A percentile compares a stretch with the other conserved stretches of the same genome.
phyloP scores from a whole-genome alignment of 495 filamentous ascomycete species.

The Aspergillus coremiiformis region DNA sequence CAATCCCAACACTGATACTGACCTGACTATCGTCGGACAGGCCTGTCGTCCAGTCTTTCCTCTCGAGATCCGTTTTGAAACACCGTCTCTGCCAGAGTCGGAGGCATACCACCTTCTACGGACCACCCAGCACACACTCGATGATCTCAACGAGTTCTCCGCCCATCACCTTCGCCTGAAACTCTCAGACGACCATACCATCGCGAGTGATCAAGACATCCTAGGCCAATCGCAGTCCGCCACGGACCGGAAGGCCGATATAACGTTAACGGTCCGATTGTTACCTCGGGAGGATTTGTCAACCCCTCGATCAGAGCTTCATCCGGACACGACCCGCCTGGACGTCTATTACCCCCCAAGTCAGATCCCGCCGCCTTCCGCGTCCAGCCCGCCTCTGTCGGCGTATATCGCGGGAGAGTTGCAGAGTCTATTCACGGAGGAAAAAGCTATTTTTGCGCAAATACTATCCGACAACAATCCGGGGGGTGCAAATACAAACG shows the following conservation, averaged over 20 bases:
- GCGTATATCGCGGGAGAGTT: slow-evolving; percentile 74
- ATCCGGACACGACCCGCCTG: slow-evolving; percentile 61
- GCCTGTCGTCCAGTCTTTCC: slow-evolving; percentile 84
- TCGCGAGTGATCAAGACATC: neutral
- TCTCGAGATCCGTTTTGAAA: slow-evolving; percentile 70
- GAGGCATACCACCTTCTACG: slow-evolving; percentile 74
- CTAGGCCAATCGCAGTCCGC: neutral
- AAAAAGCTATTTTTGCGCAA: slow-evolving; percentile 81
- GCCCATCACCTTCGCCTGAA: slow-evolving; percentile 79
- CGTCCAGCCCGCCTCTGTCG: slow-evolving; percentile 66
- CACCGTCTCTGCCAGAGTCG: slow-evolving; percentile 53
- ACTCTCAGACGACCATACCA: slow-evolving; percentile 40
- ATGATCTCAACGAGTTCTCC: slow-evolving; percentile 88
- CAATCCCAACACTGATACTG: neutral
- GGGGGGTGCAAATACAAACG: slow-evolving; percentile 8
- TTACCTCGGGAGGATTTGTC: slow-evolving; percentile 50
- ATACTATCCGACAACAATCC: slow-evolving; percentile 52
- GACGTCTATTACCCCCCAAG: slow-evolving; percentile 74
- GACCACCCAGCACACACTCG: slow-evolving; percentile 80
- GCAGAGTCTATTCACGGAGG: slow-evolving; percentile 74
- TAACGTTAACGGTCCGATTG: slow-evolving; percentile 64
- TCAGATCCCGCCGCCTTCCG: slow-evolving; percentile 60
- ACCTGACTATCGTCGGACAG: slow-evolving; percentile 35
- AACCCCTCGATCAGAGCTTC: slow-evolving; percentile 51
- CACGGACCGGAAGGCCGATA: slow-evolving; percentile 33